phyloP scores from a whole-genome alignment of 2,329 filamentous ascomycete species.

The Diplocarpon mali region DNA sequence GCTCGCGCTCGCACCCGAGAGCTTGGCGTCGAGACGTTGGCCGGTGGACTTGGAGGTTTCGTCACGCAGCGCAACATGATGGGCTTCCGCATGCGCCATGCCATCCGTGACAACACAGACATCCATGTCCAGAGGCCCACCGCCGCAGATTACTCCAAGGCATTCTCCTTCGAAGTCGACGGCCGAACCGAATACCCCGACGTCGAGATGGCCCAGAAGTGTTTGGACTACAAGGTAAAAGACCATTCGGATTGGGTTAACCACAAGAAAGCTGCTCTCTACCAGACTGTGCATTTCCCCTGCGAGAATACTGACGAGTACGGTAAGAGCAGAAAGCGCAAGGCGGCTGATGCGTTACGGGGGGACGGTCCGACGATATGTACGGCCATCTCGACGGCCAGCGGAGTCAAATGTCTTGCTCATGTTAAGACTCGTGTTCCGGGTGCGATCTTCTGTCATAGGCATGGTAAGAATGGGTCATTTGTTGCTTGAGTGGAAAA shows the following conservation, averaged over 20 bases:
- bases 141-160: background rate
- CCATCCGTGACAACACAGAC: background rate
- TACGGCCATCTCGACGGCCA: background rate
- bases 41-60: background rate
- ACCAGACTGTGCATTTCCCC: background rate
- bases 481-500: background rate
- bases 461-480: too few species aligned
- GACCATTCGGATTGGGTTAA: background rate
- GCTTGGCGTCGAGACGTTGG: background rate
- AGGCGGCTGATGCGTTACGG: background rate
- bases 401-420: background rate
- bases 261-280: background rate
- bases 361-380: background rate
- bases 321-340: background rate
- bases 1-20: background rate
- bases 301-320: background rate
- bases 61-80: background rate
- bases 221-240: background rate
- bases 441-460: background rate
- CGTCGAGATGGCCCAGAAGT: conserved; percentile 1
- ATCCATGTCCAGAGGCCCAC: background rate
- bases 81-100: background rate
- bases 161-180: background rate
- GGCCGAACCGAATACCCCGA: background rate
- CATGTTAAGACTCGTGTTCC: background rate